Base-by-base conservation (phyloP, 2,329 filamentous ascomycete genomes). In the Aspergillus niger region DNA sequence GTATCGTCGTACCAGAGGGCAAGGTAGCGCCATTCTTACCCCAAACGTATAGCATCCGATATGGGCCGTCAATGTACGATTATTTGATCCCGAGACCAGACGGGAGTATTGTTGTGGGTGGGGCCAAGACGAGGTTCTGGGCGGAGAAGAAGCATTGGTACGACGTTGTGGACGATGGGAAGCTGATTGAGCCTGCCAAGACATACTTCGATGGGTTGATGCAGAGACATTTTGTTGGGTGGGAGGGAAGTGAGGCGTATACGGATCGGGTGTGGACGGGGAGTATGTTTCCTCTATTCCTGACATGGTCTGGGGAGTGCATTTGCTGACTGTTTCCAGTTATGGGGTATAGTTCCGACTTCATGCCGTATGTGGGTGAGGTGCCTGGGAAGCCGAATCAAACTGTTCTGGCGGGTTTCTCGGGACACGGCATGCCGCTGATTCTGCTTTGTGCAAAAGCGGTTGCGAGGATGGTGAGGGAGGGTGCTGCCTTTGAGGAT, bases 351-450 rank as follows among this genome's bases (percentile, higher is more conserved):
- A 82, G 80, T 1, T 74, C 75, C 5, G 83, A 85, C 64, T 81
- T 78, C 0, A 70, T 78, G 26, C 83, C 83, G 0, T 80, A 82
- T 64, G 77, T 89, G 55, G 85, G 86, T 0, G 62, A 72, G 1
- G 77, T 80, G 52, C 82, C 81, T 1, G 75, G 69, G 0, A 70
- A 68, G 51, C 65, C 73, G 8, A 79, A 81, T 0, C 67, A 89
- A n/a, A 89, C 83, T 79, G 76, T 87, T 2, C 78, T 80, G 24
- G 85, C 83, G 3, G 82, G 85, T 2, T 89, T 89, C 65, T 87
- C 88, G 66, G 88, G 88, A 0, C 86, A 89, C 70, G 86, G 87
- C 0, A 89, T 89, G 87, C 86, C 86, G 8, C 36, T 55, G 43
- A 52, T 59, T 20, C 47, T 59, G 17, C 52, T 59, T 1, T 48